Conservation (phyloP, 2,329 filamentous ascomycete species). For the Hypoxylon sp. region DNA sequence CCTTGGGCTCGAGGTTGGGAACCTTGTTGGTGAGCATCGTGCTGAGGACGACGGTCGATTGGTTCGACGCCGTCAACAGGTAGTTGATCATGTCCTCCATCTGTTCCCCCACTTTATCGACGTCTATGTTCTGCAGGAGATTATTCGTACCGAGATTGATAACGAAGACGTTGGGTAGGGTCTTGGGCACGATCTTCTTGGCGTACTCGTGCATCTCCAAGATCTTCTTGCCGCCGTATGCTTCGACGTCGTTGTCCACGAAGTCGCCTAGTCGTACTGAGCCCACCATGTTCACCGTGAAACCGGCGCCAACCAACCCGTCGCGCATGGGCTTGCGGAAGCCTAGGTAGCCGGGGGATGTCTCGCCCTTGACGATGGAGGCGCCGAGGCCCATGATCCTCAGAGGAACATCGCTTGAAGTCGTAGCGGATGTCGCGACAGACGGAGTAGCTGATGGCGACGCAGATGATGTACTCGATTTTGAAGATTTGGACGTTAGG, state of each 20-base stretch:
- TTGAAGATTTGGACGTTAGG: slow-evolving; percentile 3
- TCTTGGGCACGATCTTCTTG: slow-evolving; percentile 41
- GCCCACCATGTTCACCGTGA: slow-evolving; percentile 49
- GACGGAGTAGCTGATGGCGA: slow-evolving; percentile 22
- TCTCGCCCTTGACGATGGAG: slow-evolving; percentile 49
- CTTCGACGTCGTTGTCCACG: slow-evolving; percentile 49
- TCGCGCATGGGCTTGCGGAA: slow-evolving; percentile 50
- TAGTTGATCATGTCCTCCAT: slow-evolving; percentile 49
- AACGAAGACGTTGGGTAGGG: slow-evolving; percentile 48
- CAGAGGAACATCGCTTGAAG: slow-evolving; percentile 54
- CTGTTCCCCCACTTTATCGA: slow-evolving; percentile 46
- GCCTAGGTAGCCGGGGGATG: slow-evolving; percentile 46
- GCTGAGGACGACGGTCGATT: slow-evolving; percentile 47
- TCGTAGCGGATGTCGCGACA: slow-evolving; percentile 8
- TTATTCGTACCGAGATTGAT: slow-evolving; percentile 50
- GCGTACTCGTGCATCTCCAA: slow-evolving; percentile 47
- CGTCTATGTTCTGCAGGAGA: slow-evolving; percentile 47
- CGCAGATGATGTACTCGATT: slow-evolving; percentile 9
- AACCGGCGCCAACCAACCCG: slow-evolving; percentile 43
- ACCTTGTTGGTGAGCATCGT: slow-evolving; percentile 49
- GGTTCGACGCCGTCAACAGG: slow-evolving; percentile 41
- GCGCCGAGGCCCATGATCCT: slow-evolving; percentile 51
- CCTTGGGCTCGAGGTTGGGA: slow-evolving; percentile 26
- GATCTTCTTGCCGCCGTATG: slow-evolving; percentile 48
- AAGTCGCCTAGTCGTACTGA: slow-evolving; percentile 47